Evolutionary conservation across 768 basidiomycete species (phyloP).

Genomic region (Tylopilus vinaceipallidus): DNA sequence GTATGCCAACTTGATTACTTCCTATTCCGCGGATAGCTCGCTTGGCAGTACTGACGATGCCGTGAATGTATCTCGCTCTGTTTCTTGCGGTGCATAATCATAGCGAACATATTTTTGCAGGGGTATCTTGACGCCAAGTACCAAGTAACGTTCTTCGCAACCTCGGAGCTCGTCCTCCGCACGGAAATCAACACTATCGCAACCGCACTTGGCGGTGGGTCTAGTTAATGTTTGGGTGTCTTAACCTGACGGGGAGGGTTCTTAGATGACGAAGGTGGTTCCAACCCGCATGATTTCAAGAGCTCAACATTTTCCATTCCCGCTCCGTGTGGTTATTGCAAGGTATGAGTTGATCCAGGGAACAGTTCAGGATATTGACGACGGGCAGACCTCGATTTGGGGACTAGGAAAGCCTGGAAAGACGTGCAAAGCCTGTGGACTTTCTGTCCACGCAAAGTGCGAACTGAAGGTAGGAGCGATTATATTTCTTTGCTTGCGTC

Average conservation of each 20-base stretch:
- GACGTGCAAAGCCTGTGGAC: slow-evolving; percentile 72
- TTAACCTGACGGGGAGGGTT: slow-evolving; percentile 10
- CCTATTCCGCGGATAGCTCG: slow-evolving; percentile 45
- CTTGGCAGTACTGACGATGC: slow-evolving; percentile 52
- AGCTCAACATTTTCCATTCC: slow-evolving; percentile 85
- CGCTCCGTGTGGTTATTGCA: slow-evolving; percentile 78
- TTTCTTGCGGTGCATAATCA: background rate
- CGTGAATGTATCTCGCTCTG: slow-evolving; percentile 17
- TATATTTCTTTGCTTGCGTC: slow-evolving; percentile 1
- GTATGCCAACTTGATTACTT: slow-evolving; percentile 42
- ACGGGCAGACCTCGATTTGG: slow-evolving; percentile 73
- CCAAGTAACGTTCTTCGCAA: slow-evolving; percentile 51
- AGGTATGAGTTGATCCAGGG: slow-evolving; percentile 41
- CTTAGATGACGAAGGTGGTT: slow-evolving; percentile 71
- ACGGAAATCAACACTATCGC: slow-evolving; percentile 65
- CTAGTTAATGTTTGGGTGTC: background rate
- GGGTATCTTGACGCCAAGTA: slow-evolving; percentile 62
- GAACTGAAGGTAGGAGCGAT: slow-evolving; percentile 66
- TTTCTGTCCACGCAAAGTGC: slow-evolving; percentile 82
- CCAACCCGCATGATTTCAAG: slow-evolving; percentile 77
- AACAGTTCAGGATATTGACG: slow-evolving; percentile 4
- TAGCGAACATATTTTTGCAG: slow-evolving; percentile 35
- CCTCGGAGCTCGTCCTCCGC: slow-evolving; percentile 54
- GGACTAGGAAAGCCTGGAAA: slow-evolving; percentile 86
- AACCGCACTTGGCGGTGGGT: slow-evolving; percentile 61